phyloP scores from a whole-genome alignment of 352 stramenopile genomes.

The Phytophthora ohioensis region DNA sequence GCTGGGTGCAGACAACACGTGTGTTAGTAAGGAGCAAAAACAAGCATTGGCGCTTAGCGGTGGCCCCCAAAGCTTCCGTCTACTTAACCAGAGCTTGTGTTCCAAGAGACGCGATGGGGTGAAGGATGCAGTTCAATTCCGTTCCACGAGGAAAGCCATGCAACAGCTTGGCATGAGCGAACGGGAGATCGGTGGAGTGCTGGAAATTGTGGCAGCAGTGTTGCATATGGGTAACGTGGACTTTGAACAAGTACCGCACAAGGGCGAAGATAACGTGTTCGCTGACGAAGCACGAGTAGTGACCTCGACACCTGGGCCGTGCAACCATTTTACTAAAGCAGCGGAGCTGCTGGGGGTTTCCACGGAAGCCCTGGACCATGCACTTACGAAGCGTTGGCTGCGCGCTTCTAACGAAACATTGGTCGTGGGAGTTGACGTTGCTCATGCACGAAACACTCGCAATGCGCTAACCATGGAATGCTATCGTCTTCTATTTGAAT shows the following conservation, averaged over 20 bases:
- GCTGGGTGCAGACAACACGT: constrained; percentile 46
- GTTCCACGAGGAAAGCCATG: constrained; percentile 71
- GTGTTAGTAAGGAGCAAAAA: constrained; percentile 39
- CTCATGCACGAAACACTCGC: constrained; percentile 77
- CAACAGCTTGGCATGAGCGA: constrained; percentile 77
- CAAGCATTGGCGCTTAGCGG: constrained; percentile 50
- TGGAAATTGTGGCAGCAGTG: constrained; percentile 83
- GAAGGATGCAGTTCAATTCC: constrained; percentile 73
- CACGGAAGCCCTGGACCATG: constrained; percentile 56
- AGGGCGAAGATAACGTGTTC: constrained; percentile 40
- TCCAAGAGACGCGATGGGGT: constrained; percentile 73
- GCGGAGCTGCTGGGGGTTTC: constrained; percentile 70
- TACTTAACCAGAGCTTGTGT: constrained; percentile 81
- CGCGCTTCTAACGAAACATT: constrained; percentile 80
- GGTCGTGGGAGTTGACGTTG: constrained; percentile 69
- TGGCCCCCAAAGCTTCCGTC: constrained; percentile 52
- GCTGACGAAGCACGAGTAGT: constrained; percentile 37
- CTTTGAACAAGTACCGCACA: constrained; percentile 59
- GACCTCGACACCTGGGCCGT: constrained; percentile 17
- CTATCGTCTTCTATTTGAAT: constrained; percentile 94
- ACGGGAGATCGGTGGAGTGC: constrained; percentile 65
- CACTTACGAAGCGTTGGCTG: constrained; percentile 71
- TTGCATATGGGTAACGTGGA: constrained; percentile 90
- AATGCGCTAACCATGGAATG: constrained; percentile 94
- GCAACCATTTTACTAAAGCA: constrained; percentile 58